phyloP scores from a whole-genome alignment of 2,329 filamentous ascomycete species.

The Ophiobolus disseminans region DNA sequence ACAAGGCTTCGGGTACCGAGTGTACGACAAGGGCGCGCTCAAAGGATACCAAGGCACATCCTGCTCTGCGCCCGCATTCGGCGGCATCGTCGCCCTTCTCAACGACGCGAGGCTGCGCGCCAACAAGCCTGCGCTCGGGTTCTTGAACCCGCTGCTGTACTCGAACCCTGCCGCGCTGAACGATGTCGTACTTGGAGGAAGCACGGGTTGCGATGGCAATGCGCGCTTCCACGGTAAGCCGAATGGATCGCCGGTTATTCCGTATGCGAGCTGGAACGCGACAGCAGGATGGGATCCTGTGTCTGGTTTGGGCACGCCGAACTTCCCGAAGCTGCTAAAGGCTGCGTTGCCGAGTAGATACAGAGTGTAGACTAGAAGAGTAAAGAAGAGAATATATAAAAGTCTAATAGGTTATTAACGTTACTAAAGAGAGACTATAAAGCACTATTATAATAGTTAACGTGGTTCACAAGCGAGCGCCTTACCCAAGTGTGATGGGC shows the following conservation, averaged over 20 bases:
- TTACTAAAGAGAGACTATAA: no score
- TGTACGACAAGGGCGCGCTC: conserved; percentile 51
- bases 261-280: conserved; percentile 40
- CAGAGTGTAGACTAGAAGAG: conserved; percentile 29
- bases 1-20: conserved; percentile 53
- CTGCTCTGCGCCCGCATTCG: conserved; percentile 65
- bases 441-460: no score
- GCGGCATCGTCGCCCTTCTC: conserved; percentile 64
- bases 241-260: conserved; percentile 42
- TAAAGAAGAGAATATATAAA: no score
- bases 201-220: conserved; percentile 46
- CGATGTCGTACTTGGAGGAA: conserved; percentile 51
- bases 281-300: conserved; percentile 47
- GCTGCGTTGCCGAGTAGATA: conserved; percentile 33
- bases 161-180: conserved; percentile 54
- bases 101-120: conserved; percentile 65
- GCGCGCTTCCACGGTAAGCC: conserved; percentile 31
- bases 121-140: conserved; percentile 61
- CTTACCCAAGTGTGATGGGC: no score
- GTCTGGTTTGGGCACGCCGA: conserved; percentile 40
- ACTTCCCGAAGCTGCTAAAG: conserved; percentile 40
- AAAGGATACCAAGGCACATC: conserved; percentile 52
- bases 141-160: conserved; percentile 68
- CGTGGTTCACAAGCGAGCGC: no score
- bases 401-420: no score